A percentile compares a stretch with the other conserved stretches of the same genome.
Evolutionary conservation across 257 asterid genomes (phyloP).

Genomic region (Leptodermis oblonga): DNA sequence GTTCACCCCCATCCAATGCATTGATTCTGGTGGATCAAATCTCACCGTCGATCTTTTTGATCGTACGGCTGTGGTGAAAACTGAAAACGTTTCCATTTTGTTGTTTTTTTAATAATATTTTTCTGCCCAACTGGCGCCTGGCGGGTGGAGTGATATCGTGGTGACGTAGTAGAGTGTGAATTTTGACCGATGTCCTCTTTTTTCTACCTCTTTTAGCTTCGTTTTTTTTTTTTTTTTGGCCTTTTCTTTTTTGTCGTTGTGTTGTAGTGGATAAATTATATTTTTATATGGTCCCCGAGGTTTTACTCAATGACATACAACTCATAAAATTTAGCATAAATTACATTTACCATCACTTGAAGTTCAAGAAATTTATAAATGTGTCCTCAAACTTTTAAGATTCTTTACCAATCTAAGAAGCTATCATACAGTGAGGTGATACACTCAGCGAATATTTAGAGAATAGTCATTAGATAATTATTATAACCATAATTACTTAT

Average conservation of each 20-base stretch:
- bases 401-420: too few species aligned
- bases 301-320: too few species aligned
- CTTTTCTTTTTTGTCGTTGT: background rate
- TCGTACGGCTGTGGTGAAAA: conserved; percentile 9
- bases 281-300: too few species aligned
- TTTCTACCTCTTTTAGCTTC: background rate
- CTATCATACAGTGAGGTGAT: too few species aligned
- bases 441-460: too few species aligned
- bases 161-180: conserved; percentile 1
- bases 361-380: too few species aligned
- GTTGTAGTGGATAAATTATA: background rate
- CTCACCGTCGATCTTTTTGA: conserved; percentile 15
- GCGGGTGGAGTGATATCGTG: background rate
- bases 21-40: background rate
- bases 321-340: too few species aligned
- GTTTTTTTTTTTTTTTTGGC: background rate
- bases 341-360: too few species aligned
- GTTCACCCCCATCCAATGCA: conserved; percentile 2
- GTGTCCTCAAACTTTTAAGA: too few species aligned
- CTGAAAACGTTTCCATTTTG: background rate
- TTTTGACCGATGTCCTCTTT: conserved; percentile 2
- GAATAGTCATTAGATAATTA: too few species aligned
- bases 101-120: background rate
- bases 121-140: conserved; percentile 9
- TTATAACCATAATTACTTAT: too few species aligned